Percentiles rank a stretch among this genome's conserved stretches.
Conservation (phyloP, 768 basidiomycete genomes). For the Pleurotus platypus region DNA sequence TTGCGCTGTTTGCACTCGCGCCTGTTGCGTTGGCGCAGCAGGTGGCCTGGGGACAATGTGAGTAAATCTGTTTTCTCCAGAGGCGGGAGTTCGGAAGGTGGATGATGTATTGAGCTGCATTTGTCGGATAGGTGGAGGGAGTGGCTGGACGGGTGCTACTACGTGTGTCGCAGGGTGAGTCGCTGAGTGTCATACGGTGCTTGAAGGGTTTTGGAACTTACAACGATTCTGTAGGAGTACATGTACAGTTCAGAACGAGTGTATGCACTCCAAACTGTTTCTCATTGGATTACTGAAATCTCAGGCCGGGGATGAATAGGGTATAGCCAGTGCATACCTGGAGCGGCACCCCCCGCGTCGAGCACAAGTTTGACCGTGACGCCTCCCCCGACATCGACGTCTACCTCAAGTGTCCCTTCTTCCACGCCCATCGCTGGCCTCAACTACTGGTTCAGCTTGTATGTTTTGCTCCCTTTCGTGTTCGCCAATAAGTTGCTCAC, state of each 20-base stretch:
- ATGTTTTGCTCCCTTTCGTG: slow-evolving; percentile 9
- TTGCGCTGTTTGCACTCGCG: background rate
- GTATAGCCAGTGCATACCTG: slow-evolving; percentile 38
- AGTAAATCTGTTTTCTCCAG: background rate
- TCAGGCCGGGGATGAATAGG: slow-evolving; percentile 17
- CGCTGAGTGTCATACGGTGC: background rate
- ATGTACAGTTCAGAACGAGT: slow-evolving; percentile 24
- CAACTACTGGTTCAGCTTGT: slow-evolving; percentile 62
- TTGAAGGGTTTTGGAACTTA: background rate
- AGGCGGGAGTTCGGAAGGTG: no score
- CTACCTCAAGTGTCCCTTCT: no score
- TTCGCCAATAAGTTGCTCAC: background rate
- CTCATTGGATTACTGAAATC: background rate
- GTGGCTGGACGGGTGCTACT: slow-evolving; percentile 37
- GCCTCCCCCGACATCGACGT: background rate
- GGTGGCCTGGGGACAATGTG: background rate
- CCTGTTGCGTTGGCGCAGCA: background rate
- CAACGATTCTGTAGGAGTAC: slow-evolving; percentile 10
- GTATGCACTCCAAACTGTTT: slow-evolving; percentile 15
- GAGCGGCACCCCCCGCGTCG: background rate
- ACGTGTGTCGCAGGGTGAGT: slow-evolving; percentile 38
- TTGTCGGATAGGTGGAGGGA: slow-evolving; percentile 8
- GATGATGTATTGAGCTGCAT: no score
- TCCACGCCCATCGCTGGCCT: slow-evolving; percentile 1
- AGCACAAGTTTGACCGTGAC: background rate